These are phyloP conservation scores for Priceomyces carsonii DNA, from an alignment of 805 yeast species.

Conservation along the genomic window DNA sequence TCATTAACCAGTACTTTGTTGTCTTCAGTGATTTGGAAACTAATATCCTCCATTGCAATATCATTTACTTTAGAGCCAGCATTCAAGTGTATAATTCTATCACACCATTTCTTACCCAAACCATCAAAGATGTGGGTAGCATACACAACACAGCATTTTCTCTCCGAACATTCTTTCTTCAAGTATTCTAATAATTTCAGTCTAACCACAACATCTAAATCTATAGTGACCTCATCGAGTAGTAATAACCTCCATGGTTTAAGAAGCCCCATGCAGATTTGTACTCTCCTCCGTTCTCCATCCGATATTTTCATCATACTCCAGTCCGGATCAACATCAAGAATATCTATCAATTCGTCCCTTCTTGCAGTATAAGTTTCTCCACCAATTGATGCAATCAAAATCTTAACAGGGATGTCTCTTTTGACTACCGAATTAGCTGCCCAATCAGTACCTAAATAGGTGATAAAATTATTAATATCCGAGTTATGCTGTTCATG, in stretches of 20 bases:
- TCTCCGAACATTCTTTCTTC: conserved; percentile 64
- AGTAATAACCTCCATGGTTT: conserved; percentile 87
- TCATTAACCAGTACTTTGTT: conserved; percentile 8
- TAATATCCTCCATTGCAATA: conserved; percentile 27
- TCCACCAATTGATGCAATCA: conserved; percentile 81
- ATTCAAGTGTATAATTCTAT: conserved; percentile 74
- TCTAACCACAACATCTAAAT: conserved; percentile 90
- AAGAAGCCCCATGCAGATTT: conserved; percentile 87
- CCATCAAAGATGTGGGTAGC: conserved; percentile 98
- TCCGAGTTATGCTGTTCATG: conserved; percentile 44
- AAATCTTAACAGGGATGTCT: conserved; percentile 82
- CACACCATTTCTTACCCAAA: conserved; percentile 80
- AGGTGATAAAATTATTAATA: conserved; percentile 59
- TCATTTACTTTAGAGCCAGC: conserved; percentile 56
- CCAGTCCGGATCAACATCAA: conserved; percentile 89
- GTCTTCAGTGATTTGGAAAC: conserved; percentile 17
- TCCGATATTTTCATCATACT: conserved; percentile 90
- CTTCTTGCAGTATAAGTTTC: conserved; percentile 68
- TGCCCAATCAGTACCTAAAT: conserved; percentile 98
- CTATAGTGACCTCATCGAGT: conserved; percentile 97
- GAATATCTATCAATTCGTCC: conserved; percentile 67
- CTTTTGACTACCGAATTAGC: conserved; percentile 84
- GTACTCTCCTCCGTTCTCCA: conserved; percentile 94
- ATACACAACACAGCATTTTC: conserved; percentile 80
- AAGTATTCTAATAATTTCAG: conserved; percentile 70